Evolutionary conservation across 768 basidiomycete species (phyloP).

Genomic region (Leccinum variicolor): DNA sequence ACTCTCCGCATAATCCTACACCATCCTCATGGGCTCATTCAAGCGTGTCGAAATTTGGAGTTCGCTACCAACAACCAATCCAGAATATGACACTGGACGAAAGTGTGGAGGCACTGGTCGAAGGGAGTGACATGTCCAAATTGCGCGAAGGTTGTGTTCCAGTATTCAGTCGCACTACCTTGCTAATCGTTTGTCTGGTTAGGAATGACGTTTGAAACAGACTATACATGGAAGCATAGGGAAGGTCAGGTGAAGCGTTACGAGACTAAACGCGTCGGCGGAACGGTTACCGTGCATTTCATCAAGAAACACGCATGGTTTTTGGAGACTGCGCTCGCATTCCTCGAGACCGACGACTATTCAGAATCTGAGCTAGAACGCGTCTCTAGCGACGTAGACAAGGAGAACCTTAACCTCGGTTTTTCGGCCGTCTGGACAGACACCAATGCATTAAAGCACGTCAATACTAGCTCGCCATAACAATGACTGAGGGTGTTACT

Average conservation of each 20-base stretch:
- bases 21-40: conserved; percentile 74
- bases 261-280: conserved; percentile 71
- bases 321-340: conserved; percentile 85
- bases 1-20: conserved; percentile 32
- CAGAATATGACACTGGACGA: conserved; percentile 61
- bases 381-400: conserved; percentile 7
- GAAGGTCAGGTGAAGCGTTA: conserved; percentile 69
- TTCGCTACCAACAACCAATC: conserved; percentile 67
- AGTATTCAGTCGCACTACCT: not conserved
- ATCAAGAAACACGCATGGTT: conserved; percentile 98
- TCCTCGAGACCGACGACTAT: conserved; percentile 76
- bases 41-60: conserved; percentile 82
- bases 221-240: conserved; percentile 67
- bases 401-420: conserved; percentile 17
- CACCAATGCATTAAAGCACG: conserved; percentile 15
- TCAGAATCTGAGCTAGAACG: conserved; percentile 42
- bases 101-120: conserved; percentile 88
- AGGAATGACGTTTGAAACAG: conserved; percentile 59
- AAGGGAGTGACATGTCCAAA: conserved; percentile 82
- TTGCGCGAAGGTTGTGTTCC: conserved; percentile 54
- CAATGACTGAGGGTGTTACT: not conserved
- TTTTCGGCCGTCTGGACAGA: conserved; percentile 31
- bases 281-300: conserved; percentile 94
- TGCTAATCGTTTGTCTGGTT: not conserved
- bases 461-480: conserved; percentile 10